Conservation (phyloP, 2,329 filamentous ascomycete genomes). For the Huntiella savannae region DNA sequence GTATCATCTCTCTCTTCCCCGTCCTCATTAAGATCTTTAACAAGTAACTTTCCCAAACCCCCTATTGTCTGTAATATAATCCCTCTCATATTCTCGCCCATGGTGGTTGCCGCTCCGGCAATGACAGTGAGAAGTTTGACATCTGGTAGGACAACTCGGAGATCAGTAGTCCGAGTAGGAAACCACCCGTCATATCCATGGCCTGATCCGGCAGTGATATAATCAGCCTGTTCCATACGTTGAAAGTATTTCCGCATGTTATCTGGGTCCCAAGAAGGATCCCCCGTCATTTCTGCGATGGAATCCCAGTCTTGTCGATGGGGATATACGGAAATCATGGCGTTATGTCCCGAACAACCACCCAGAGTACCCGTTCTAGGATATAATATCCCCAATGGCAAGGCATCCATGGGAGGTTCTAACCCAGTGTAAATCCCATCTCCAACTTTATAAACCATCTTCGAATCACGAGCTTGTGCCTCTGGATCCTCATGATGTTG, state of each 20-base stretch:
- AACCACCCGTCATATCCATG: slow-evolving; percentile 26
- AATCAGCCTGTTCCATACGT: slow-evolving; percentile 24
- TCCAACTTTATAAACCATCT: slow-evolving; percentile 23
- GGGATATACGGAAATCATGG: slow-evolving; percentile 17
- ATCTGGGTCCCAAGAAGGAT: slow-evolving; percentile 22
- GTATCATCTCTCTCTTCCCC: slow-evolving; percentile 11
- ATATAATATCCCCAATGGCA: slow-evolving; percentile 23
- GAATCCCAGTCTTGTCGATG: slow-evolving; percentile 20
- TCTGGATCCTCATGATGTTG: slow-evolving; percentile 31
- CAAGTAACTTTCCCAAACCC: slow-evolving; percentile 15
- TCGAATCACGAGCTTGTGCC: slow-evolving; percentile 25
- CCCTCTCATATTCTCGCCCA: slow-evolving; percentile 14
- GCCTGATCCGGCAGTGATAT: slow-evolving; percentile 20
- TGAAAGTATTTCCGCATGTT: slow-evolving; percentile 25
- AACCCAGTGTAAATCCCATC: slow-evolving; percentile 19
- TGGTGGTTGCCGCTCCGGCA: slow-evolving; percentile 15
- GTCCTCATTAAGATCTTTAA: slow-evolving; percentile 17
- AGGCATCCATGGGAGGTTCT: slow-evolving; percentile 16
- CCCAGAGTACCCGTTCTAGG: slow-evolving; percentile 21
- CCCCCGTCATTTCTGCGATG: slow-evolving; percentile 23
- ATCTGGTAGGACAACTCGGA: slow-evolving; percentile 16
- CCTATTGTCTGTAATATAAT: slow-evolving; percentile 13
- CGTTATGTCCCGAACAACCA: slow-evolving; percentile 19
- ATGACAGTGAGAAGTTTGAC: slow-evolving; percentile 16
- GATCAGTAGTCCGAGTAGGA: slow-evolving; percentile 10